Evolutionary conservation across 2,329 filamentous ascomycete species (phyloP).

Genomic region (Sporothrix luriei): DNA sequence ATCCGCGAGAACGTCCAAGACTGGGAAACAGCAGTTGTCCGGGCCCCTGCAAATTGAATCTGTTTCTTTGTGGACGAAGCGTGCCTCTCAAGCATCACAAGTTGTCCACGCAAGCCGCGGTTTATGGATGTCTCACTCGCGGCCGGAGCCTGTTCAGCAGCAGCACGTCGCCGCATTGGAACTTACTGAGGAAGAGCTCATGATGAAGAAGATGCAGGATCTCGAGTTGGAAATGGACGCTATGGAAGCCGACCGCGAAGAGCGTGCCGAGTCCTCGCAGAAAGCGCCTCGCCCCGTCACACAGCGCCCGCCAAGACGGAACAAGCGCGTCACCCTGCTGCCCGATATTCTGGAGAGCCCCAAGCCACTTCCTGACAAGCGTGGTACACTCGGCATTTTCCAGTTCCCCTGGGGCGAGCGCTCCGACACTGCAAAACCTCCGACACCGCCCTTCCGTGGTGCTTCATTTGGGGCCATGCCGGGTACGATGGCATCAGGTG

Average conservation of each 20-base stretch:
- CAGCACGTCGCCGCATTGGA: background rate
- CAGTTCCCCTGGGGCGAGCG: slow-evolving; percentile 68
- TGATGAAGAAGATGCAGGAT: slow-evolving; percentile 27
- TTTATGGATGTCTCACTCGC: slow-evolving; percentile 21
- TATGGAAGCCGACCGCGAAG: slow-evolving; percentile 21
- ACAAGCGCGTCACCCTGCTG: slow-evolving; percentile 59
- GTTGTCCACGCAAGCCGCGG: background rate
- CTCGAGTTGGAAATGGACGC: slow-evolving; percentile 28
- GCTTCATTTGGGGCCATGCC: slow-evolving; percentile 51
- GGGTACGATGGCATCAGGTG: slow-evolving; percentile 54
- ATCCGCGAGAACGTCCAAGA: background rate
- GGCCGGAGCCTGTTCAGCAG: background rate
- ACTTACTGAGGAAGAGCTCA: slow-evolving; percentile 4
- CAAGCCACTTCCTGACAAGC: slow-evolving; percentile 59
- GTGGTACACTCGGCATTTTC: slow-evolving; percentile 64
- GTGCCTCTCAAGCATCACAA: background rate
- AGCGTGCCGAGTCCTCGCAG: slow-evolving; percentile 31
- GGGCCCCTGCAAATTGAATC: slow-evolving; percentile 29
- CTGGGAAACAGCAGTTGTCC: background rate
- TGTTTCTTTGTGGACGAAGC: slow-evolving; percentile 26
- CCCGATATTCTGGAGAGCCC: slow-evolving; percentile 67
- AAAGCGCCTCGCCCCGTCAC: slow-evolving; percentile 50
- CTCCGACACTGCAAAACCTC: slow-evolving; percentile 57
- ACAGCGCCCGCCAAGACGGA: slow-evolving; percentile 58
- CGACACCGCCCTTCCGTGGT: background rate